Evolutionary conservation across 2,329 filamentous ascomycete genomes (phyloP).

Genomic region (Metarhizium rileyi): DNA sequence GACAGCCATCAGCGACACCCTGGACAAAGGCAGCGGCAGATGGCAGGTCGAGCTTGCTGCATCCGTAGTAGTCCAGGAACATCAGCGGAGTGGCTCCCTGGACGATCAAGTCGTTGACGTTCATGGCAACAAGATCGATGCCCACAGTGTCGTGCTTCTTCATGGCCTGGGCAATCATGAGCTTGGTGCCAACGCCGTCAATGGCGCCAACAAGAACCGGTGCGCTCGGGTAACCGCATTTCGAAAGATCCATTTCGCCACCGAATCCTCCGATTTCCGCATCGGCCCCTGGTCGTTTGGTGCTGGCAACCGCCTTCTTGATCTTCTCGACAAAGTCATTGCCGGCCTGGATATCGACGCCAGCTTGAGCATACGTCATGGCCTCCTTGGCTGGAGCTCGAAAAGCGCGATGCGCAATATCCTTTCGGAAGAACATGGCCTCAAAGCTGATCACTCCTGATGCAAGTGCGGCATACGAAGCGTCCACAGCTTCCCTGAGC

Average conservation of each 20-base stretch:
- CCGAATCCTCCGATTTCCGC: slow-evolving; percentile 94
- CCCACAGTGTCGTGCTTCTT: slow-evolving; percentile 89
- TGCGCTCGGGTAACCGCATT: slow-evolving; percentile 61
- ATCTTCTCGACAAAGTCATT: slow-evolving; percentile 90
- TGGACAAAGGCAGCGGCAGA: slow-evolving; percentile 79
- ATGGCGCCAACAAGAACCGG: slow-evolving; percentile 89
- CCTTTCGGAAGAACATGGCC: slow-evolving; percentile 83
- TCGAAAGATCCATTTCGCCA: slow-evolving; percentile 51
- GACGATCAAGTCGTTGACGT: slow-evolving; percentile 94
- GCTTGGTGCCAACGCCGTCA: slow-evolving; percentile 92
- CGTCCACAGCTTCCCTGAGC: slow-evolving; percentile 72
- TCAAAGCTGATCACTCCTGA: slow-evolving; percentile 63
- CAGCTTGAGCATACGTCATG: slow-evolving; percentile 86
- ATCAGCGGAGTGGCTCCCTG: slow-evolving; percentile 91
- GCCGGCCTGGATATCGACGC: slow-evolving; percentile 88
- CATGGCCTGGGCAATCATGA: slow-evolving; percentile 88
- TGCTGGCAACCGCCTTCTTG: slow-evolving; percentile 80
- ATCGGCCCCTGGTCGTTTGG: slow-evolving; percentile 75
- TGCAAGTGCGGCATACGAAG: slow-evolving; percentile 77
- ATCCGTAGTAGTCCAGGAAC: slow-evolving; percentile 97
- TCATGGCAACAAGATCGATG: slow-evolving; percentile 97
- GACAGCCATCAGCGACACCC: slow-evolving; percentile 82
- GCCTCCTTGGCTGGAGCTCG: slow-evolving; percentile 36
- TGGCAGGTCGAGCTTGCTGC: slow-evolving; percentile 72
- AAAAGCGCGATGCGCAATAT: slow-evolving; percentile 76